Evolutionary conservation across 1,139 yeast species (phyloP).

Genomic region (Geotrichum klebahnii): DNA sequence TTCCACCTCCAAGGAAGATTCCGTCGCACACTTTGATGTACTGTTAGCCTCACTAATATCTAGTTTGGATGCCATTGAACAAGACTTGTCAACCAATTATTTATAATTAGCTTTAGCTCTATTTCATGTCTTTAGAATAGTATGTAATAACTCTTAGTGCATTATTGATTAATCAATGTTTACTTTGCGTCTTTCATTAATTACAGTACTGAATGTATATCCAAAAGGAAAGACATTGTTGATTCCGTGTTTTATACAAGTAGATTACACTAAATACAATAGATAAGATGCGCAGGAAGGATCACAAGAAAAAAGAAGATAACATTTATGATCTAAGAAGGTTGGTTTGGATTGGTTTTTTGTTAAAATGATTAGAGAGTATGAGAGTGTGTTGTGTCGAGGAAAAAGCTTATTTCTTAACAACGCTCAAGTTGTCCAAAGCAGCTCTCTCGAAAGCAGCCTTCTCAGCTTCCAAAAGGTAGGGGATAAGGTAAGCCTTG

Average conservation of each 20-base stretch:
- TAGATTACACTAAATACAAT: constrained; percentile 1
- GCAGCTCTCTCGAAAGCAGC: constrained; percentile 84
- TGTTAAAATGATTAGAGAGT: not conserved
- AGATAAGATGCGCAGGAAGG: not conserved
- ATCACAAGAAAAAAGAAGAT: not conserved
- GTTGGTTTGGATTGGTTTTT: not conserved
- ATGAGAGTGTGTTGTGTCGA: not conserved
- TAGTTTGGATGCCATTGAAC: constrained; percentile 29
- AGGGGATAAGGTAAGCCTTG: constrained; percentile 78
- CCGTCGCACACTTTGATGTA: constrained; percentile 32
- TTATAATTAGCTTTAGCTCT: not conserved
- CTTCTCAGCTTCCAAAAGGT: constrained; percentile 89
- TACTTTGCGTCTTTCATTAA: too few relatives aligned
- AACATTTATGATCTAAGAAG: not conserved
- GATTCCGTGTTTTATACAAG: constrained; percentile 3
- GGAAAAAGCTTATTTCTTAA: constrained; percentile 27
- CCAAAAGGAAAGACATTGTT: not conserved
- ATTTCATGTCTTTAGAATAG: not conserved
- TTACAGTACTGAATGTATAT: too few relatives aligned
- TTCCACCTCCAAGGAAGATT: constrained; percentile 33
- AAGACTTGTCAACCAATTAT: constrained; percentile 10
- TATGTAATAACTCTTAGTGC: too few relatives aligned
- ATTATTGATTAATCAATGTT: too few relatives aligned
- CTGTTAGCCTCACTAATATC: constrained; percentile 32
- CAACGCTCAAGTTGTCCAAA: constrained; percentile 68